Conservation (phyloP, 1,284 basidiomycete species). For the Austroboletus novae-zelandiae region DNA sequence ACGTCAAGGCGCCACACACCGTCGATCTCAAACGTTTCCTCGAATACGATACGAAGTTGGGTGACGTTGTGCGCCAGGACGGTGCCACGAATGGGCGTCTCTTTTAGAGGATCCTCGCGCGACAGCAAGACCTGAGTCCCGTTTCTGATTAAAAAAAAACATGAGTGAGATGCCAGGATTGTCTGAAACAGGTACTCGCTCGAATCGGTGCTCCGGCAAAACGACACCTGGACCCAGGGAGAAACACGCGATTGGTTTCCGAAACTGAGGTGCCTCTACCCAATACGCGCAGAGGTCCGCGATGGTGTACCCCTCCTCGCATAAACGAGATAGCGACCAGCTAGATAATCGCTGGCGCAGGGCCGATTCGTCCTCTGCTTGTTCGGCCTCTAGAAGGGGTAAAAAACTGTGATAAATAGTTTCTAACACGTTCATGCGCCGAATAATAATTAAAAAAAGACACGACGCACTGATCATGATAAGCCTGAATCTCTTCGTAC, state of each 20-base stretch:
- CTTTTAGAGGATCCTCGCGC: constrained; percentile 55
- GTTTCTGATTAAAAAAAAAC: constrained; percentile 40
- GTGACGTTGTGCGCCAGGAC: constrained; percentile 49
- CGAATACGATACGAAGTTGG: constrained; percentile 58
- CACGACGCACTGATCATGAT: constrained; percentile 41
- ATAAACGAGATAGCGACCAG: constrained; percentile 60
- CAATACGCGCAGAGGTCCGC: constrained; percentile 63
- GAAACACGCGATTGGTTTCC: constrained; percentile 63
- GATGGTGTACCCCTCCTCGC: constrained; percentile 68
- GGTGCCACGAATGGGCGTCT: constrained; percentile 51
- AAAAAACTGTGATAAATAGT: constrained; percentile 54
- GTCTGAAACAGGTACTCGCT: constrained; percentile 41
- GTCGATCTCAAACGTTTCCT: constrained; percentile 47
- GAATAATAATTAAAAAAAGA: neutral
- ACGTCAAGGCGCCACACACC: constrained; percentile 74
- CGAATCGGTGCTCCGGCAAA: constrained; percentile 61
- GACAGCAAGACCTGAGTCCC: constrained; percentile 68
- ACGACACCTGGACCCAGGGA: constrained; percentile 52
- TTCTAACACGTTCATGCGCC: neutral
- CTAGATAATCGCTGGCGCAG: constrained; percentile 60
- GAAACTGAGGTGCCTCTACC: constrained; percentile 58
- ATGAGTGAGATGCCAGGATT: neutral
- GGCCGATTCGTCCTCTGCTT: constrained; percentile 57
- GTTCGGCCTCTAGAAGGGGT: constrained; percentile 62
- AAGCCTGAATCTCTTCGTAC: constrained; percentile 44